Evolutionary conservation across 2,329 filamentous ascomycete species (phyloP), one percentile per base, ranked within the genome.

Genomic region (Alternaria longipes): DNA sequence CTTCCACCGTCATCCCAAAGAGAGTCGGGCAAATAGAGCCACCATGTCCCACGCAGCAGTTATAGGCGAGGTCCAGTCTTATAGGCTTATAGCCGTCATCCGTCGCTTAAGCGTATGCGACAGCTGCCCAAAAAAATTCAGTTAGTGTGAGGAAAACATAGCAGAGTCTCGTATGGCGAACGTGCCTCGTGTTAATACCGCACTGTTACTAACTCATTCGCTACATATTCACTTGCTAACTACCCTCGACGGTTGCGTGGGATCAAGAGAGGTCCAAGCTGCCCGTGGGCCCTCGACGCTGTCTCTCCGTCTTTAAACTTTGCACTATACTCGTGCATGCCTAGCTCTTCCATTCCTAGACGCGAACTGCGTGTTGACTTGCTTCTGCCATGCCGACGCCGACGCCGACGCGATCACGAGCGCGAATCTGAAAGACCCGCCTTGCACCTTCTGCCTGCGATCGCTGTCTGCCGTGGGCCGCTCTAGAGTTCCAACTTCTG

Each of bases 201-300:
- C 36, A 38, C 30, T 54, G 59, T 24, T 56, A 36, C 57, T 60
- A 30, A 41, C 44, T 47, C 61, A 38, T 26, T 50, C 38, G 28
- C 28, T 46, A 18, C 50, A 40, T 56, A 59, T 36, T 61, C 62
- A 62, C 59, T 34, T 61, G 50, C 62, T 63, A 58, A 59, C 45
- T 45, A 46, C 47, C 50, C 66, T 63, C 34, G 58, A 57, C 49
- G 49, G 52, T 57, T 56, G 63, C 59, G 56, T 49, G 49, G 54
- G 60, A 60, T 68, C 64, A 70, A 71, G 68, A 68, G 51, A 63
- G 54, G 70, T 26, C 71, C 72, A 75, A 74, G 72, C 71, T 70
- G 68, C 62, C 18, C 45, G 42, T 44, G 42, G 50, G 28, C 54
- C 54, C 54, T 38, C 12, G 41, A 52, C 54, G 38, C 53, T 28